Evolutionary conservation across 1,284 basidiomycete genomes (phyloP).

Genomic region (Wallemia mellicola): DNA sequence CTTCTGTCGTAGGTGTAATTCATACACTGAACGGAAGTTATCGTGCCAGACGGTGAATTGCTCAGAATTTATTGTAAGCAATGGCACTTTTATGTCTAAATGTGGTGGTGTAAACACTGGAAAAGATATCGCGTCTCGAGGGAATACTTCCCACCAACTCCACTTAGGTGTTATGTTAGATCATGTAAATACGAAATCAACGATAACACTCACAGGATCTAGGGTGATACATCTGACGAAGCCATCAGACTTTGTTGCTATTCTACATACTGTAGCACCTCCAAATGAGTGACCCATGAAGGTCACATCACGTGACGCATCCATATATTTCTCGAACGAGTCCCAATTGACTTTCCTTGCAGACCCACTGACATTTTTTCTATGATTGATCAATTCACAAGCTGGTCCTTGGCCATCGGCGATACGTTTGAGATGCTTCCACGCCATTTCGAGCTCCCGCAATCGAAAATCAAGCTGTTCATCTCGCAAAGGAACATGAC

Average conservation of each 20-base stretch:
- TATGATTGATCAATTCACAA: background rate
- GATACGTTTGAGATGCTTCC: background rate
- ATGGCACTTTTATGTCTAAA: background rate
- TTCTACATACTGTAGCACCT: background rate
- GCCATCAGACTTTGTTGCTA: background rate
- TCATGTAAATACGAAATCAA: background rate
- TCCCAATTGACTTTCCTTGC: background rate
- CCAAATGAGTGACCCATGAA: constrained; percentile 1
- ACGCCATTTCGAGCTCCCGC: background rate
- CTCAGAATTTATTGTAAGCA: background rate
- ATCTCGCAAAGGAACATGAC: background rate
- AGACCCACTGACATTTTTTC: background rate
- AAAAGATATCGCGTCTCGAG: background rate
- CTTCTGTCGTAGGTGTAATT: background rate
- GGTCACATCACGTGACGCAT: background rate
- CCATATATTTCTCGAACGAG: background rate
- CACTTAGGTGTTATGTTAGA: background rate
- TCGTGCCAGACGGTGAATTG: background rate
- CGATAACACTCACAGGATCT: background rate
- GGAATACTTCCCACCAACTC: background rate
- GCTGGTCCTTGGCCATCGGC: background rate
- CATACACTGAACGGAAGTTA: background rate
- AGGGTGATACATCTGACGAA: background rate
- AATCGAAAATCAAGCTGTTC: background rate
- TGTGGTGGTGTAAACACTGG: background rate